Evolutionary conservation across 140 eudicot genomes (phyloP), one percentile per base, ranked within the genome.

Genomic region (Stevia rebaudiana): DNA sequence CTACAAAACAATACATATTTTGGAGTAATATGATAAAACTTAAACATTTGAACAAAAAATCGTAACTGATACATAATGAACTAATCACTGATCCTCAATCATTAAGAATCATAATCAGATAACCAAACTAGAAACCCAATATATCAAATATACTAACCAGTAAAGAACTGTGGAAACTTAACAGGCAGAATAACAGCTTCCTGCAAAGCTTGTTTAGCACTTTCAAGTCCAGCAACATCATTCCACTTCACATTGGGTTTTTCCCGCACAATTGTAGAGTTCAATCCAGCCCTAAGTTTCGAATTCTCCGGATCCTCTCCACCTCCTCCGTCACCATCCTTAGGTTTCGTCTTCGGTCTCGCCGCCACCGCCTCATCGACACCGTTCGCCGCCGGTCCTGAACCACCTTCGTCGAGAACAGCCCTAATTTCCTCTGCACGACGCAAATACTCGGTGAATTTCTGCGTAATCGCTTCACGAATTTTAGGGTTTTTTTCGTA

Each of bases 351-450:
- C 76, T 92, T 92, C 10, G 96, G 98, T 67, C 77, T 41, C 0
- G 98, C 50, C 25, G 89, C 92, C 21, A 87, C 90, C 3, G 96
- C 96, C 8, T 81, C 85, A 68, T 83, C 95, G 0, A 87, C 96
- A 0, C 75, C 66, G 42, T 61, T 74, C 0, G 76, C 42, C 18
- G 83, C 70, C 3, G 83, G 81, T 0, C 92, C 96, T 0, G 84
- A 17, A 0, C 94, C 92, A 0, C 96, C 95, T 36, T 88, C 96
- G 44, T 88, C 98, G 1, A 88, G 63, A 36, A 92, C 98, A 4
- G 95, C 89, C 63, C 98, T 67, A 30, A 92, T 92, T 80, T 92
- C 98, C 84, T 92, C 98, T 0, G 98, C 98, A 6, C 98, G 89
- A 10, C 87, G 92, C 30, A 92, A 51, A 67, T 92, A 92, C 82